A percentile compares a stretch with the other conserved stretches of the same genome.
These are phyloP conservation scores for Nadsonia starkeyi-henricii DNA, from an alignment of 1,139 yeast species.

Conservation along the genomic window DNA sequence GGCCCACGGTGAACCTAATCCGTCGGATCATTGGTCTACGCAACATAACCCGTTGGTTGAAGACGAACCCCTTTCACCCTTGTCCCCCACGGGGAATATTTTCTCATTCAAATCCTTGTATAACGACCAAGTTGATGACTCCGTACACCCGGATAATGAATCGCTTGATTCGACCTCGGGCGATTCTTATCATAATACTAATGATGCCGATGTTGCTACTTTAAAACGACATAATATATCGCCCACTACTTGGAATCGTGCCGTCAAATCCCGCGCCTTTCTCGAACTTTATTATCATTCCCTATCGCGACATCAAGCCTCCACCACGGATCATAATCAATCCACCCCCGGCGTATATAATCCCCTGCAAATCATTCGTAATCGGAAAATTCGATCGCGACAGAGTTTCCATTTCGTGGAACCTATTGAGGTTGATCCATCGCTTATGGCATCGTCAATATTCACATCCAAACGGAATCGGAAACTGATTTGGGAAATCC, in stretches of 20 bases:
- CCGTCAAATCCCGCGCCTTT: not conserved
- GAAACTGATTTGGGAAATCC: conserved; percentile 49
- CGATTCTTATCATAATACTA: too few relatives aligned
- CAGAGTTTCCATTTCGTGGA: conserved; percentile 18
- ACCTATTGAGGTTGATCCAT: conserved; percentile 15
- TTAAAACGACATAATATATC: not conserved
- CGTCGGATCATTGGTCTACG: not conserved
- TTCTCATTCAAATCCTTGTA: too few relatives aligned
- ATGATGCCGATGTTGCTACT: too few relatives aligned
- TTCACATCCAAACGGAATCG: conserved; percentile 7
- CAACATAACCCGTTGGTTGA: not conserved
- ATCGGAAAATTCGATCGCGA: conserved; percentile 27
- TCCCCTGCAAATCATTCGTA: conserved; percentile 67
- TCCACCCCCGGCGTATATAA: conserved; percentile 31
- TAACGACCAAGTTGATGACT: too few relatives aligned
- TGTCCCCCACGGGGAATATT: not conserved
- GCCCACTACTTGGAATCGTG: not conserved
- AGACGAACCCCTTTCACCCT: not conserved
- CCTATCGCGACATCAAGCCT: not conserved
- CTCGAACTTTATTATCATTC: not conserved
- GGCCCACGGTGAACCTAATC: not conserved
- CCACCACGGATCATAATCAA: not conserved
- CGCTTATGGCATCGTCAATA: not conserved
- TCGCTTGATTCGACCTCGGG: too few relatives aligned
- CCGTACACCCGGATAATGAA: too few relatives aligned